phyloP scores from a whole-genome alignment of 1,139 yeast species.

The Lodderomyces parapsilosis region DNA sequence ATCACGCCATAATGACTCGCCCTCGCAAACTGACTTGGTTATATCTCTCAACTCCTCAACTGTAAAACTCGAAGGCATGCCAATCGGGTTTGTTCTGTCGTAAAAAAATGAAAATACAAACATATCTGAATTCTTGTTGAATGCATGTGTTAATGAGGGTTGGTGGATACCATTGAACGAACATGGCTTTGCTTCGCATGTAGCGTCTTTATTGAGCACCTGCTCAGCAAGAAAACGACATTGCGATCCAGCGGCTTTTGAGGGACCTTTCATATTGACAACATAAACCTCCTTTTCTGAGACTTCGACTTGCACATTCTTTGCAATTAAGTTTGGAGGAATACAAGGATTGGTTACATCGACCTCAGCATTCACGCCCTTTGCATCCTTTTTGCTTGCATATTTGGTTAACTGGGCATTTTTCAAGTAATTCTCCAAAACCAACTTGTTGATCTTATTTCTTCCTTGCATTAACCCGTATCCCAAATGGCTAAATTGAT shows the following conservation, averaged over 20 bases:
- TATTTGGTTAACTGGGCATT: conserved; percentile 19
- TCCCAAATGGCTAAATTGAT: conserved; percentile 94
- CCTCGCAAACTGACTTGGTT: conserved; percentile 82
- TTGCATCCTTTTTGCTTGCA: conserved; percentile 24
- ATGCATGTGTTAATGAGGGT: conserved; percentile 80
- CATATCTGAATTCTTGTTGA: conserved; percentile 69
- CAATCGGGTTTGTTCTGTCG: conserved; percentile 90
- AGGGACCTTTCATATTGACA: conserved; percentile 76
- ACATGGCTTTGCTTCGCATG: conserved; percentile 77
- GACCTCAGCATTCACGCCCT: conserved; percentile 37
- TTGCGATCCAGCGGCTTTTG: conserved; percentile 49
- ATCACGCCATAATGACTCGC: conserved; percentile 69
- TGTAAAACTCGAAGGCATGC: conserved; percentile 89
- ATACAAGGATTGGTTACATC: conserved; percentile 77
- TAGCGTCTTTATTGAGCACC: conserved; percentile 77
- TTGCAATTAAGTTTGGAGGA: conserved; percentile 66
- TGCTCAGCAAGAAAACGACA: conserved; percentile 84
- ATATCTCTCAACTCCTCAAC: conserved; percentile 80
- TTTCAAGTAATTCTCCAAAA: conserved; percentile 50
- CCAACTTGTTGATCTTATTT: conserved; percentile 67
- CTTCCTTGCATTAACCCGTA: conserved; percentile 95
- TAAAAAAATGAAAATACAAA: conserved; percentile 91
- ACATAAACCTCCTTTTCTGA: conserved; percentile 48
- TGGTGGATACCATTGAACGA: conserved; percentile 97
- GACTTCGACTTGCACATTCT: conserved; percentile 57